phyloP scores from a whole-genome alignment of 2,329 filamentous ascomycete species.

The Fusarium sambucinum region DNA sequence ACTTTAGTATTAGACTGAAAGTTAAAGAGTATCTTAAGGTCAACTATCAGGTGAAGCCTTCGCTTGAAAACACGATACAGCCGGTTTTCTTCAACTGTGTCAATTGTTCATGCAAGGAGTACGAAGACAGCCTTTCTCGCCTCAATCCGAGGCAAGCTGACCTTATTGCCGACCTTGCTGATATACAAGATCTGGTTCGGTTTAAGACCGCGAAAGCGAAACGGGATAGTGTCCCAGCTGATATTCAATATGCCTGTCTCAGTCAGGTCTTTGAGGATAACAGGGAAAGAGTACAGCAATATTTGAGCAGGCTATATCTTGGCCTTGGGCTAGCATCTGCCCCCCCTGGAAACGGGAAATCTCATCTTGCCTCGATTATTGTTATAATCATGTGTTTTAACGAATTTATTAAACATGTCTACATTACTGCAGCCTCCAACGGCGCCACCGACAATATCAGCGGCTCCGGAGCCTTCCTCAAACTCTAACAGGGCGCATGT shows the following conservation, averaged over 20 bases:
- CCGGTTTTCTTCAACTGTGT: background rate
- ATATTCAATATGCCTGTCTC: background rate
- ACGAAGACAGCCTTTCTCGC: background rate
- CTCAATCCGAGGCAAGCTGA: conserved; percentile 6
- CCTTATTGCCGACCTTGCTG: background rate
- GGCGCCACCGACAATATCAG: background rate
- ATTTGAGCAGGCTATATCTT: conserved; percentile 2
- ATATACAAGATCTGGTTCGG: too few relatives aligned
- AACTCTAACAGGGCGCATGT: conserved; percentile 6
- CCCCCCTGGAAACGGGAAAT: conserved; percentile 9
- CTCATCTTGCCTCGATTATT: background rate
- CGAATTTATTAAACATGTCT: background rate
- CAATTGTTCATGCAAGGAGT: background rate
- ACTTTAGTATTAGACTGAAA: background rate
- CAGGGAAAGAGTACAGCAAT: background rate
- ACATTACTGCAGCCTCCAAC: conserved; percentile 2
- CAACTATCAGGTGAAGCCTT: background rate
- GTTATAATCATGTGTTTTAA: background rate
- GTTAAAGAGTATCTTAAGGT: background rate
- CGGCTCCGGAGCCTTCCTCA: too few relatives aligned
- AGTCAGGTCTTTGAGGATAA: background rate
- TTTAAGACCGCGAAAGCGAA: too few relatives aligned
- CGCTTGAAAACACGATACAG: accelerated
- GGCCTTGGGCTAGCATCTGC: conserved; percentile 2
- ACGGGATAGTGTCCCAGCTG: too few relatives aligned